phyloP scores from a whole-genome alignment of 352 stramenopile species.

The Phytophthora constricta region DNA sequence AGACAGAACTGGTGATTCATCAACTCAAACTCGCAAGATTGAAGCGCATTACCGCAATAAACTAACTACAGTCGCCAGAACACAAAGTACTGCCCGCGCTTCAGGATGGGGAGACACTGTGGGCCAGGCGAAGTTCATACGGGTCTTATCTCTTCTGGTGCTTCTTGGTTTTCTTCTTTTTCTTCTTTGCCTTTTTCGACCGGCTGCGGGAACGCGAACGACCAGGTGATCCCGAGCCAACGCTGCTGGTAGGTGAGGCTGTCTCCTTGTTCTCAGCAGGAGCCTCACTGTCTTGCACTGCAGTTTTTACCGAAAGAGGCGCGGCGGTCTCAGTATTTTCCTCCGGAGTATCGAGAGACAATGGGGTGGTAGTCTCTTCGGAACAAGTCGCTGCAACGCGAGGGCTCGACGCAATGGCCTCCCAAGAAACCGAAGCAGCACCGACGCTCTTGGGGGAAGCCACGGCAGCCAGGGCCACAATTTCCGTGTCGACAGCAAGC shows the following conservation, averaged over 20 bases:
- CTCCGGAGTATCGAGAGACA: slow-evolving; percentile 23
- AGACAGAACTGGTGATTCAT: too few species aligned
- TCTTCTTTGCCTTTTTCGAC: slow-evolving; percentile 67
- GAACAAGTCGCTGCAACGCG: slow-evolving; percentile 7
- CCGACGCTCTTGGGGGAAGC: slow-evolving; percentile 27
- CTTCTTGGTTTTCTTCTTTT: slow-evolving; percentile 67
- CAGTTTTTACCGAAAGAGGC: slow-evolving; percentile 25
- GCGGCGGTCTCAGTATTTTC: slow-evolving; percentile 20
- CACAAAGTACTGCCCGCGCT: neutral
- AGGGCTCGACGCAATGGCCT: slow-evolving; percentile 31
- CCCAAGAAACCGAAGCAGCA: slow-evolving; percentile 19
- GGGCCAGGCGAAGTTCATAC: slow-evolving; percentile 15
- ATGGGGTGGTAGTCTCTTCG: slow-evolving; percentile 16
- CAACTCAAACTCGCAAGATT: too few species aligned
- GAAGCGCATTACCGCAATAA: slow-evolving; percentile 24
- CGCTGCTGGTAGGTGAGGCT: slow-evolving; percentile 33
- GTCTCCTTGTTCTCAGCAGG: slow-evolving; percentile 25
- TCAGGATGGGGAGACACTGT: slow-evolving; percentile 1
- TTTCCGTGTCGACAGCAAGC: slow-evolving; percentile 6
- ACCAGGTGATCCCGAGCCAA: slow-evolving; percentile 15
- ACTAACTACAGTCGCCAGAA: slow-evolving; percentile 31
- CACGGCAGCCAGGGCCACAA: neutral
- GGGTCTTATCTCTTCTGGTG: slow-evolving; percentile 34
- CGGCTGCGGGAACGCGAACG: slow-evolving; percentile 35
- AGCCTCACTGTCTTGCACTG: slow-evolving; percentile 29